phyloP scores from a whole-genome alignment of 2,329 filamentous ascomycete genomes.

The Colletotrichum cordylinicola region DNA sequence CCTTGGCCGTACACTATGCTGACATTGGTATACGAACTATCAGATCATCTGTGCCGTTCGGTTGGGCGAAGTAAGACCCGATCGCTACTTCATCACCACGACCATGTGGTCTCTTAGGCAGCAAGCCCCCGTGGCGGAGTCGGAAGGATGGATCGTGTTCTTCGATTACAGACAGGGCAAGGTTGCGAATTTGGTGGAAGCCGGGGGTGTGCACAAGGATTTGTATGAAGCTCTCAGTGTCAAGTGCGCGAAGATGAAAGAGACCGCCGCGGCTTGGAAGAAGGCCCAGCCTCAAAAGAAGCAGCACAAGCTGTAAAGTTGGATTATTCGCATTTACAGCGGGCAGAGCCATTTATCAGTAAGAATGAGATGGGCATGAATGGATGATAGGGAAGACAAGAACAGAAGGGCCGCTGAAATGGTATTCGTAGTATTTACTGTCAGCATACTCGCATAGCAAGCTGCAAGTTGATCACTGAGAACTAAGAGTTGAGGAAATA shows the following conservation, averaged over 20 bases:
- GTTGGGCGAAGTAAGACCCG: neutral
- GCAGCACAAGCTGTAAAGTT: neutral
- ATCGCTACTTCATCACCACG: neutral
- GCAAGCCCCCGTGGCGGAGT: neutral
- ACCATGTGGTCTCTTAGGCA: neutral
- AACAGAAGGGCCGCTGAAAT: too few relatives aligned
- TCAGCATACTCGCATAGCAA: neutral
- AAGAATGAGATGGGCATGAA: too few relatives aligned
- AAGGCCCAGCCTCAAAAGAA: neutral
- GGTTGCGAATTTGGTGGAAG: neutral
- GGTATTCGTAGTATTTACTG: too few relatives aligned
- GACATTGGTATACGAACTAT: neutral
- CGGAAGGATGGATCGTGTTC: neutral
- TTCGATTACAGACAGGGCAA: neutral
- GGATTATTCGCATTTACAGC: neutral
- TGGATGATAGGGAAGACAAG: too few relatives aligned
- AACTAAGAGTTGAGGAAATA: neutral
- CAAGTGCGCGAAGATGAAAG: neutral
- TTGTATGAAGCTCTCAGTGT: neutral
- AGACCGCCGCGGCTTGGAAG: neutral
- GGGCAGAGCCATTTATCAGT: neutral
- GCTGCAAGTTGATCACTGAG: neutral
- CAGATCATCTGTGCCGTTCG: neutral
- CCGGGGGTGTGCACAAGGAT: neutral
- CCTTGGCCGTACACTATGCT: neutral